phyloP scores from a whole-genome alignment of 2,329 filamentous ascomycete genomes.

The Colletotrichum eleusines region DNA sequence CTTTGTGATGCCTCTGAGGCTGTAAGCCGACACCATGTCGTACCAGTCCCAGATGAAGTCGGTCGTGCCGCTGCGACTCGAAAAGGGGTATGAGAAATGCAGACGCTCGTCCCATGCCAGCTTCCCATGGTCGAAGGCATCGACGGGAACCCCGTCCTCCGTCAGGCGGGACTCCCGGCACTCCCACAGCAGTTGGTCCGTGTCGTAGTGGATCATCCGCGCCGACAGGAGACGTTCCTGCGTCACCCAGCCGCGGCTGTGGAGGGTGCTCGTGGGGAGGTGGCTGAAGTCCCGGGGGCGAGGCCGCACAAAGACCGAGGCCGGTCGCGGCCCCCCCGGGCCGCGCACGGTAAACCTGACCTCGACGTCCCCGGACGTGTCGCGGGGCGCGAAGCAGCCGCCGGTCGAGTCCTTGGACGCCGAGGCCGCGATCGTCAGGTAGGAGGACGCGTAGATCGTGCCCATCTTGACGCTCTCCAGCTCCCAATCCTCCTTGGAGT shows the following conservation, averaged over 20 bases:
- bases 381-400: not conserved
- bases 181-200: conserved; percentile 42
- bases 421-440: not conserved
- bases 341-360: not conserved
- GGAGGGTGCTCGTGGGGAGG: conserved; percentile 20
- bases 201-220: conserved; percentile 41
- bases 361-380: not conserved
- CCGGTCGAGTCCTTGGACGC: conserved; percentile 3
- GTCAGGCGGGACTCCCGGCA: conserved; percentile 26
- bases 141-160: conserved; percentile 3
- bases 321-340: too few species aligned
- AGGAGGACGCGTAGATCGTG: not conserved
- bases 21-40: conserved; percentile 11
- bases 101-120: conserved; percentile 7
- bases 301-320: not conserved
- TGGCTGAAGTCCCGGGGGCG: not conserved
- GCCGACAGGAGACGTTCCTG: conserved; percentile 45
- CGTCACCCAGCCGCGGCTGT: conserved; percentile 43
- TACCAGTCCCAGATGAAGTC: conserved; percentile 15
- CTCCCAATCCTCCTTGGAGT: conserved; percentile 2
- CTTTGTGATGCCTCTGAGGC: conserved; percentile 2
- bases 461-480: conserved; percentile 3
- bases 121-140: not conserved
- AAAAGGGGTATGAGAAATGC: conserved; percentile 3
- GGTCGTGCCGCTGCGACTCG: not conserved